These are phyloP conservation scores for Steccherinum ochraceum DNA, from an alignment of 768 basidiomycete genomes.

Conservation along the genomic window DNA sequence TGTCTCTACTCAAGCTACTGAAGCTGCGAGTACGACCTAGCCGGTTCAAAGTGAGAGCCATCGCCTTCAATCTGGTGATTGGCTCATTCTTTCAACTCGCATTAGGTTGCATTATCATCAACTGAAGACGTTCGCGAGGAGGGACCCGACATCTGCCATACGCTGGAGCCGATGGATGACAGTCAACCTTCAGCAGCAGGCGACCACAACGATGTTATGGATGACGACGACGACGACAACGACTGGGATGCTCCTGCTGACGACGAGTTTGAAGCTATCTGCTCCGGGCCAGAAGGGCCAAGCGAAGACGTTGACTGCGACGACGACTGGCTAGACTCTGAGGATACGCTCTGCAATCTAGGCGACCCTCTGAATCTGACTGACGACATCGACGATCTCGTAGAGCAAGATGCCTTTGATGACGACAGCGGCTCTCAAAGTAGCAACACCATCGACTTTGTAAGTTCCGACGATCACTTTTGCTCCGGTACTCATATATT, in stretches of 20 bases:
- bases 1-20: not conserved
- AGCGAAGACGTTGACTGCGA: no score
- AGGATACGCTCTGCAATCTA: slow-evolving; percentile 25
- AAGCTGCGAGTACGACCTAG: not conserved
- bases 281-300: no score
- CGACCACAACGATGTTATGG: no score
- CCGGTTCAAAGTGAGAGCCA: not conserved
- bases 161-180: no score
- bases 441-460: no score
- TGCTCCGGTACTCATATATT: no score
- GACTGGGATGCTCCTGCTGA: no score
- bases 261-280: no score
- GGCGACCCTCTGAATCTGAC: not conserved
- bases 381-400: not conserved
- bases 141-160: not conserved
- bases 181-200: no score
- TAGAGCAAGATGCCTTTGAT: not conserved
- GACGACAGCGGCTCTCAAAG: no score
- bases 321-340: not conserved
- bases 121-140: not conserved
- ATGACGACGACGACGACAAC: no score
- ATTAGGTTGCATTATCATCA: not conserved
- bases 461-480: no score
- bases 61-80: not conserved
- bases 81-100: not conserved